Conservation (phyloP, 139 green algal species). For the Picochlorum sp. region DNA sequence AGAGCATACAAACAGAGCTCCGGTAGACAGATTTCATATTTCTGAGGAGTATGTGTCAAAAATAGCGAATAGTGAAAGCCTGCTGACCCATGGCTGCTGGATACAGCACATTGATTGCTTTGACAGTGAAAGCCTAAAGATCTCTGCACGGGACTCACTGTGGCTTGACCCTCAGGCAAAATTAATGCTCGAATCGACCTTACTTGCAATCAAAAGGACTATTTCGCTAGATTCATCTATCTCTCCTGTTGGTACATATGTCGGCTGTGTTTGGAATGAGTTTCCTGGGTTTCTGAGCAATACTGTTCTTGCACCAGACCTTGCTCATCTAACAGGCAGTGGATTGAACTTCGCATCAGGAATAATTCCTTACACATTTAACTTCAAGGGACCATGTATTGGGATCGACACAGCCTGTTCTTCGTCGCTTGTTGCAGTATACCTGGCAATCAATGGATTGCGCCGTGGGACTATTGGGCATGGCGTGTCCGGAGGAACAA, state of each 20-base stretch:
- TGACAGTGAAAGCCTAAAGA: conserved; percentile 45
- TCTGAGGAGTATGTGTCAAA: not conserved
- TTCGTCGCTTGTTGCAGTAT: conserved; percentile 68
- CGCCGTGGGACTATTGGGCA: conserved; percentile 4
- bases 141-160: conserved; percentile 40
- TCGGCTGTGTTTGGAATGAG: conserved; percentile 54
- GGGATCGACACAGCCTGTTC: conserved; percentile 73
- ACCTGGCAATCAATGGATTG: conserved; percentile 43
- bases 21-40: conserved; percentile 13
- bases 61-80: not conserved
- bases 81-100: conserved; percentile 7
- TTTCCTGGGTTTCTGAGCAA: conserved; percentile 46
- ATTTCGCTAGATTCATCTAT: not conserved
- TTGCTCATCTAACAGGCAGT: conserved; percentile 52
- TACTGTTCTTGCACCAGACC: conserved; percentile 26
- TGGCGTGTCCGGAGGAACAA: conserved; percentile 27
- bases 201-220: not conserved
- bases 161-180: conserved; percentile 65
- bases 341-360: conserved; percentile 58
- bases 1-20: not conserved
- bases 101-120: conserved; percentile 35
- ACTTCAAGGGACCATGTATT: conserved; percentile 40
- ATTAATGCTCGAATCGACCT: conserved; percentile 45
- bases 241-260: conserved; percentile 19
- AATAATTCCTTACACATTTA: conserved; percentile 41